A percentile compares a stretch with the other conserved stretches of the same genome.
Evolutionary conservation across 1,284 basidiomycete species (phyloP).

Genomic region (Phlebopus sp.): DNA sequence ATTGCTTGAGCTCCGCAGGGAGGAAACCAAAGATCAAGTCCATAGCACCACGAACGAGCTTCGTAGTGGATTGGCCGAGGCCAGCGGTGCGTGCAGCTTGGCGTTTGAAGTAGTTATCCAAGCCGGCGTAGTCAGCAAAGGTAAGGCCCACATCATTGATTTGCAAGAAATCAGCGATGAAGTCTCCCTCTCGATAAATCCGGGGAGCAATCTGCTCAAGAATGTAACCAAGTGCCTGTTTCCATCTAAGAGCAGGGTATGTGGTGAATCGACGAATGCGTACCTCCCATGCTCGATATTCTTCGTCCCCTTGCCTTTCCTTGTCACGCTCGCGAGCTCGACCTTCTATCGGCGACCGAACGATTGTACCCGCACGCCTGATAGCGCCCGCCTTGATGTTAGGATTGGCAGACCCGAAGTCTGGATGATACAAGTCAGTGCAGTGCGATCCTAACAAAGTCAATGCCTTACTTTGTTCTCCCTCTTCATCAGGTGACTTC

Average conservation of each 20-base stretch:
- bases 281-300: constrained; percentile 69
- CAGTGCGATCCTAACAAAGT: neutral
- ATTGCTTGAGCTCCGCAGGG: constrained; percentile 77
- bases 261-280: constrained; percentile 13
- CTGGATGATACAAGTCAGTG: constrained; percentile 30
- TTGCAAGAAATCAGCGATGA: constrained; percentile 90
- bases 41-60: constrained; percentile 84
- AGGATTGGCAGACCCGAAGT: constrained; percentile 43
- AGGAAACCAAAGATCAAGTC: constrained; percentile 96
- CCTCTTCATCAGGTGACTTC: constrained; percentile 68
- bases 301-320: constrained; percentile 61
- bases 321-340: constrained; percentile 62
- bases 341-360: constrained; percentile 64
- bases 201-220: constrained; percentile 77
- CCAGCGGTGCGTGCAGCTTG: constrained; percentile 78
- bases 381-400: constrained; percentile 51
- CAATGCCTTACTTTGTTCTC: constrained; percentile 54
- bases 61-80: constrained; percentile 66
- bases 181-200: constrained; percentile 82
- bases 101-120: constrained; percentile 92
- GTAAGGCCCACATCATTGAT: constrained; percentile 87
- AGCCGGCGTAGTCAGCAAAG: constrained; percentile 93
- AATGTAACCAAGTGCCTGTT: constrained; percentile 71
- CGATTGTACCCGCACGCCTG: constrained; percentile 73
- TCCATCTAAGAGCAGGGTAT: constrained; percentile 7